Conservation (phyloP, 2,329 filamentous ascomycete genomes). For the Penicillium paneum region DNA sequence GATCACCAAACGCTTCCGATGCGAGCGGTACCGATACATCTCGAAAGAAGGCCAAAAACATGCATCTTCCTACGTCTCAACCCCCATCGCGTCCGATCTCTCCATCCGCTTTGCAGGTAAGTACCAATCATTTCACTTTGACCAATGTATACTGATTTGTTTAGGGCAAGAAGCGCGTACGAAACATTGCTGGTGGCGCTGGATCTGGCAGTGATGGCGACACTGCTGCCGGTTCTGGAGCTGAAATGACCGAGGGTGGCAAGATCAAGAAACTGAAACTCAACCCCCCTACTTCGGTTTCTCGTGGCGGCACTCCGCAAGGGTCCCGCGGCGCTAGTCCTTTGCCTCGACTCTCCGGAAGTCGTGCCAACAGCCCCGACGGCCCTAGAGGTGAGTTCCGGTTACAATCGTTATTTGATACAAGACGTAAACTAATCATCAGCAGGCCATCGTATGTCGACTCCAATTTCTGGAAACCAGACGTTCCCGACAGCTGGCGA, state of each 20-base stretch:
- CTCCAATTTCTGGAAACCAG: conserved; percentile 26
- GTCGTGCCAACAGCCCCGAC: conserved; percentile 43
- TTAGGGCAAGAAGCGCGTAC: conserved; percentile 52
- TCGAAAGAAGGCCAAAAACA: conserved; percentile 74
- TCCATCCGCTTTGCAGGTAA: conserved; percentile 57
- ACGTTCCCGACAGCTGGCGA: conserved; percentile 47
- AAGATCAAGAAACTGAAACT: conserved; percentile 50
- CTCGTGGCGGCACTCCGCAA: conserved; percentile 44
- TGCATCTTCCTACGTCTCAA: conserved; percentile 45
- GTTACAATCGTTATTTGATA: neutral
- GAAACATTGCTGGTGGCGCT: conserved; percentile 31
- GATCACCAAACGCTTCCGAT: conserved; percentile 83
- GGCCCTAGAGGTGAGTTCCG: conserved; percentile 16
- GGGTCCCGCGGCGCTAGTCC: conserved; percentile 51
- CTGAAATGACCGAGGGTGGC: conserved; percentile 46
- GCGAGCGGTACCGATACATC: conserved; percentile 87
- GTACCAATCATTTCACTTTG: conserved; percentile 6
- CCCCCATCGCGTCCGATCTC: conserved; percentile 57
- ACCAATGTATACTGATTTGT: neutral
- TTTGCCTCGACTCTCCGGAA: conserved; percentile 34
- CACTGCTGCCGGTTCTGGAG: conserved; percentile 48
- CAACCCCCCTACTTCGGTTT: conserved; percentile 40
- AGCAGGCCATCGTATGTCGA: conserved; percentile 30
- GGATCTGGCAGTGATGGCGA: conserved; percentile 58
- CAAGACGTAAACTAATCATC: conserved; percentile 2